Percentiles rank a stretch among this genome's conserved stretches.
These are phyloP conservation scores for Albugo laibachii DNA, from an alignment of 352 stramenopile species.

Conservation along the genomic window DNA sequence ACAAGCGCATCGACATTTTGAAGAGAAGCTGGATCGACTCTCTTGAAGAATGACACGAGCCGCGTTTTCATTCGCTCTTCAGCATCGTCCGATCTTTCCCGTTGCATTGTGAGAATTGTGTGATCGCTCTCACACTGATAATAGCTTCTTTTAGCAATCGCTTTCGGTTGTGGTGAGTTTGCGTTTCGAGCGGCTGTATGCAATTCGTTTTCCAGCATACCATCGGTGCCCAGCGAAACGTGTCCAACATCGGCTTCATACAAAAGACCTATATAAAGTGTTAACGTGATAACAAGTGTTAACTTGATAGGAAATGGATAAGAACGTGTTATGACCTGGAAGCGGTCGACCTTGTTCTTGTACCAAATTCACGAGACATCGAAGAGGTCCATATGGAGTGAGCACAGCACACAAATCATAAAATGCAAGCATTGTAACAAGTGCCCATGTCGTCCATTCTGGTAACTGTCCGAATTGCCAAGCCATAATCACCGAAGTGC, in stretches of 20 bases:
- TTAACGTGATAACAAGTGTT: too few relatives aligned
- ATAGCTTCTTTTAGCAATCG: conserved; percentile 12
- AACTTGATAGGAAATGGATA: too few relatives aligned
- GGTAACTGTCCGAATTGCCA: conserved; percentile 96
- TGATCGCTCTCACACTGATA: conserved; percentile 35
- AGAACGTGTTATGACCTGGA: conserved; percentile 30
- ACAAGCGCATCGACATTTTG: conserved; percentile 49
- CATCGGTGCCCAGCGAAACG: conserved; percentile 3
- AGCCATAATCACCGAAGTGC: conserved; percentile 94
- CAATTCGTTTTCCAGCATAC: too few relatives aligned
- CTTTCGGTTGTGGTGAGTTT: conserved; percentile 4
- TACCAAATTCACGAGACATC: conserved; percentile 89
- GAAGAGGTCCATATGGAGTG: conserved; percentile 96
- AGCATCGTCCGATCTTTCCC: neutral
- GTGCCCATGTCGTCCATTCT: conserved; percentile 84
- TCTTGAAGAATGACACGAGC: conserved; percentile 43
- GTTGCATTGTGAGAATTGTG: conserved; percentile 4
- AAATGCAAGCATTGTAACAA: conserved; percentile 90
- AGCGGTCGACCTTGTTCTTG: conserved; percentile 79
- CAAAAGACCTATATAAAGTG: conserved; percentile 20
- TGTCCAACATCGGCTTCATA: conserved; percentile 51
- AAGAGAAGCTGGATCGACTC: conserved; percentile 41
- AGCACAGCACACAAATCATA: conserved; percentile 98
- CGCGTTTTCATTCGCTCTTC: conserved; percentile 9
- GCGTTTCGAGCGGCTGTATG: too few relatives aligned